Conservation (phyloP, 2,329 filamentous ascomycete species). For the Penicillium digitatum region DNA sequence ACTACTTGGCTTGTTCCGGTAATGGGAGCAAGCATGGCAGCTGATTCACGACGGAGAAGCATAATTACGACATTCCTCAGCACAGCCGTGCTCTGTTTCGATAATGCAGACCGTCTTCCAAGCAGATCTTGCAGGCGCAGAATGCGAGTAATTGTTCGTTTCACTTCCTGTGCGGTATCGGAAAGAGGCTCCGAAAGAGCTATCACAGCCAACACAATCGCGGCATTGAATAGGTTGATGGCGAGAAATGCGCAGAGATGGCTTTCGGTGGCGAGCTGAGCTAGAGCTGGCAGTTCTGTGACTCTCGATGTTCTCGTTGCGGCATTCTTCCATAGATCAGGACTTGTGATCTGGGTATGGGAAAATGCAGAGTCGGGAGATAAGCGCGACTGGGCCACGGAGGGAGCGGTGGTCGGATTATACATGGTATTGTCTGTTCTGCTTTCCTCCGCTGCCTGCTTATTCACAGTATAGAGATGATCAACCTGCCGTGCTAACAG, state of each 20-base stretch:
- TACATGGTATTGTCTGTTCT: background rate
- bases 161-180: constrained; percentile 42
- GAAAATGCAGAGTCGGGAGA: constrained; percentile 3
- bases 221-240: constrained; percentile 46
- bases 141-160: constrained; percentile 44
- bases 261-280: constrained; percentile 40
- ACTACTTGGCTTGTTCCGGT: background rate
- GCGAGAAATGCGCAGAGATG: constrained; percentile 46
- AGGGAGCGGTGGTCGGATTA: background rate
- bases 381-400: background rate
- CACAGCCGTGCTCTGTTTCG: constrained; percentile 32
- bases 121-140: constrained; percentile 40
- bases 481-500: constrained; percentile 38
- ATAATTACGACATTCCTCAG: constrained; percentile 25
- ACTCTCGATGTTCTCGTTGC: constrained; percentile 41
- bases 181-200: constrained; percentile 44
- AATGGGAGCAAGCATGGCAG: constrained; percentile 24
- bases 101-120: constrained; percentile 33
- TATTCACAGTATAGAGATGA: constrained; percentile 20
- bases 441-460: background rate
- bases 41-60: constrained; percentile 25
- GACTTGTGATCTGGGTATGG: constrained; percentile 8
- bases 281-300: constrained; percentile 31
- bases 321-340: constrained; percentile 31
- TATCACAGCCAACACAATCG: constrained; percentile 43